A percentile compares a stretch with the other conserved stretches of the same genome.
phyloP scores from a whole-genome alignment of 306 rosid genomes.

The Dalbergia cochinchinensis region DNA sequence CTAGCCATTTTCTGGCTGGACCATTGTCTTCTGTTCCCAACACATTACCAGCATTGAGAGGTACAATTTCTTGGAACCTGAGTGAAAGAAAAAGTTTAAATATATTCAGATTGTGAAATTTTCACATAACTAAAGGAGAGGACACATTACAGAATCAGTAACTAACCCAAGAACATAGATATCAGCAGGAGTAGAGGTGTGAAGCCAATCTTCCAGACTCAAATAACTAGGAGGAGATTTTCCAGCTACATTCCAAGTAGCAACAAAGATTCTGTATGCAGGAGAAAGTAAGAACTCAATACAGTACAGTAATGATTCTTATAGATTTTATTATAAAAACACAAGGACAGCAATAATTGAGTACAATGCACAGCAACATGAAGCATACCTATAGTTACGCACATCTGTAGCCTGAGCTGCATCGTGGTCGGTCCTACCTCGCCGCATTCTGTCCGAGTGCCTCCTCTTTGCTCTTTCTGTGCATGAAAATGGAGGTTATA shows the following conservation, averaged over 20 bases:
- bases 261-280: slow-evolving; percentile 74
- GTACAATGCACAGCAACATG: slow-evolving; percentile 34
- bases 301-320: slow-evolving; percentile 25
- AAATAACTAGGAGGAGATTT: slow-evolving; percentile 88
- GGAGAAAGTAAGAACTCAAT: slow-evolving; percentile 28
- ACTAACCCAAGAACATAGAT: slow-evolving; percentile 94
- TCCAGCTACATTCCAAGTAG: slow-evolving; percentile 99
- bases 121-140: slow-evolving; percentile 24
- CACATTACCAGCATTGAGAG: slow-evolving; percentile 98
- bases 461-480: slow-evolving; percentile 80
- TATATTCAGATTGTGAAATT: slow-evolving; percentile 21
- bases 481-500: slow-evolving; percentile 43
- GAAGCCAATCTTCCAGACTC: slow-evolving; percentile 98
- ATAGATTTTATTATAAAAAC: slow-evolving; percentile 2
- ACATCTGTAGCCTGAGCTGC: slow-evolving; percentile 75
- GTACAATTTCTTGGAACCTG: slow-evolving; percentile 99
- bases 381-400: slow-evolving; percentile 73
- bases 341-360: slow-evolving; percentile 22
- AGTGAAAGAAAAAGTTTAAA: slow-evolving; percentile 32
- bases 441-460: slow-evolving; percentile 70
- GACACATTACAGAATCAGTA: slow-evolving; percentile 27
- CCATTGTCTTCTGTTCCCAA: slow-evolving; percentile 98
- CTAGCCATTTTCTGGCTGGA: slow-evolving; percentile 97
- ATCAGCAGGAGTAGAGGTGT: slow-evolving; percentile 92
- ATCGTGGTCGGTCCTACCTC: slow-evolving; percentile 74